phyloP scores from a whole-genome alignment of 768 basidiomycete species.

The Neoboletus subvelutipes region DNA sequence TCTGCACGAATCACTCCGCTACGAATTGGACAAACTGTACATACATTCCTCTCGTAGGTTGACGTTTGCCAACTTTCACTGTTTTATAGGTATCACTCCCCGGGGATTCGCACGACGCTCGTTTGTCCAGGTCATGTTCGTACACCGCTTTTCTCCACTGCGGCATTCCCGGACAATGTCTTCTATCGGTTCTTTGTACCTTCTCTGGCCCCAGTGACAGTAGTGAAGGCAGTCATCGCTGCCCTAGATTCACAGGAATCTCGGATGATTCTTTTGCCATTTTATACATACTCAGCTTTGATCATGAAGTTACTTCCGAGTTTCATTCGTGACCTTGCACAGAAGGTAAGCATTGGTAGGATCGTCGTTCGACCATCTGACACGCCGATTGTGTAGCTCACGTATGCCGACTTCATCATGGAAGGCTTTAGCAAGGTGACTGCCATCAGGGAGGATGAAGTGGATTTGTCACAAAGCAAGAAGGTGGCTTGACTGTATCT shows the following conservation, averaged over 20 bases:
- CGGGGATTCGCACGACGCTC: conserved; percentile 83
- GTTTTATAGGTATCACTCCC: conserved; percentile 59
- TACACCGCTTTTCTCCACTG: conserved; percentile 74
- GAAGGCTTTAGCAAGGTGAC: conserved; percentile 62
- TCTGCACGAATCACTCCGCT: conserved; percentile 81
- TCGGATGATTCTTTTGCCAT: conserved; percentile 66
- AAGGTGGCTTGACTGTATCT: conserved; percentile 11
- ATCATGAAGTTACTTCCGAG: conserved; percentile 61
- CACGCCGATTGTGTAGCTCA: conserved; percentile 42
- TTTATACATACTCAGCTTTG: conserved; percentile 63
- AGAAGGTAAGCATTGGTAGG: conserved; percentile 55
- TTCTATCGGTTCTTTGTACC: conserved; percentile 77
- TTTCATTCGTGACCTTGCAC: conserved; percentile 68
- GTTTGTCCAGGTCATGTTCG: conserved; percentile 77
- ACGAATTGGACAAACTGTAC: conserved; percentile 81
- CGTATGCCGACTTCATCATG: conserved; percentile 74
- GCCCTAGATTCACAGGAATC: conserved; percentile 82
- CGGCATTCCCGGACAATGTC: conserved; percentile 46
- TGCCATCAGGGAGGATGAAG: conserved; percentile 58
- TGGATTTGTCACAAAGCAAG: conserved; percentile 15
- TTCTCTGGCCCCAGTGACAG: conserved; percentile 63
- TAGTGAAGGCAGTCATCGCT: conserved; percentile 80
- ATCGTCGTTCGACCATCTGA: conserved; percentile 8
- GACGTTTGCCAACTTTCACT: neutral
- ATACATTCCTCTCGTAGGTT: conserved; percentile 5